Evolutionary conservation across 805 yeast species (phyloP), one percentile per base, ranked within the genome.

Genomic region (Saccharomycopsis malanga): DNA sequence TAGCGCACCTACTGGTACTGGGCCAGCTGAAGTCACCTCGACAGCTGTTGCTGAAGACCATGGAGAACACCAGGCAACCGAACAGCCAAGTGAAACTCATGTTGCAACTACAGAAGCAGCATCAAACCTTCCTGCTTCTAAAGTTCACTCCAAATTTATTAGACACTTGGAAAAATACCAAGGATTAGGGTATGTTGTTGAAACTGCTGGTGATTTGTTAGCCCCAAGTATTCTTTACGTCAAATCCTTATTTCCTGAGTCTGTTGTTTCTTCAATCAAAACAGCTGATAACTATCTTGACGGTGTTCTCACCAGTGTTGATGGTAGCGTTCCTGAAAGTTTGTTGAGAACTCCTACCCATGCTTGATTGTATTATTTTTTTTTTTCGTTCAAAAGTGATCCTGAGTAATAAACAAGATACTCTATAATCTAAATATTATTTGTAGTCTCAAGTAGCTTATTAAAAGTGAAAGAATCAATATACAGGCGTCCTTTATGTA

Each of bases 161-260:
- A 42, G 39, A 22, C 45, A 47, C 25, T 43, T 50, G 18, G 44
- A 43, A 18, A 40, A 24, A 6, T 50, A 46, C 29, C 44, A 46
- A 23, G 23, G 23, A 15, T 3, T 50, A 7, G 53, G 53, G 20
- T 41, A 45, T 18, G 23, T 46, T 34, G 39, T 50, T 21, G 50
- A 50, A 36, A 34, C 46, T 24, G 22, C 39, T 12, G 50, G 48
- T 17, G 39, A 46, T 15, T 21, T 37, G 15, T 30, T 50, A 10
- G 53, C 53, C n/a, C 53, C 53, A 46, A 36, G 30, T 21, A 30
- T 43, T n/a, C 15, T 42, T 5, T 20, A 34, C 21, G 42, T 37
- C 4, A 50, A 30, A 34, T 17, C 41, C 17, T 20, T 38, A 7
- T 6, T 30, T 15, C 53, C 53, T 32, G 48, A 43, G 1, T 12